Evolutionary conservation across 177 flowering plant species (phyloP).

Genomic region (Telopea speciosissima): DNA sequence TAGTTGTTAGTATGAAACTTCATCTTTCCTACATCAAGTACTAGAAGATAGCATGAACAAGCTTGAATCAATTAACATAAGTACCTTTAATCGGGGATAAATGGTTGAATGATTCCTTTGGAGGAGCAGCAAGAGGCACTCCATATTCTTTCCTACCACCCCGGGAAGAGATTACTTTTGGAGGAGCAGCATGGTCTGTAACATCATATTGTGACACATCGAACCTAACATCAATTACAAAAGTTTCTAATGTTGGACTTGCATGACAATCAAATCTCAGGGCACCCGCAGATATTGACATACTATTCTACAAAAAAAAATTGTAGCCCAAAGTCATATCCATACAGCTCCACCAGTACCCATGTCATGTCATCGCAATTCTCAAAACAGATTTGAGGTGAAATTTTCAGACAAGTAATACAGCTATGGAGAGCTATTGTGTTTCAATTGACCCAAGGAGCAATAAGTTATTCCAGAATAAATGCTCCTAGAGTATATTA

Average conservation of each 20-base stretch:
- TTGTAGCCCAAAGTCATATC: not conserved
- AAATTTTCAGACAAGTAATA: not conserved
- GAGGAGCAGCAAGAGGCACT: constrained; percentile 37
- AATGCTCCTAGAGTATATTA: not conserved
- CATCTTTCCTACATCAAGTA: not conserved
- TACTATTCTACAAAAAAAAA: not conserved
- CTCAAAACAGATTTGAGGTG: not conserved
- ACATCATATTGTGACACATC: constrained; percentile 11
- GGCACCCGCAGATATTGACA: not conserved
- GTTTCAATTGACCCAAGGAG: not conserved
- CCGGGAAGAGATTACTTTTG: constrained; percentile 30
- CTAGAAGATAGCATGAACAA: not conserved
- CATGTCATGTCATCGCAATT: not conserved
- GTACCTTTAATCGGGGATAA: constrained; percentile 29
- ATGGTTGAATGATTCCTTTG: constrained; percentile 14
- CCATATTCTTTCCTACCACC: constrained; percentile 15
- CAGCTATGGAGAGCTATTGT: not conserved
- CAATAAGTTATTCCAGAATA: not conserved
- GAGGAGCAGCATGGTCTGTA: constrained; percentile 28
- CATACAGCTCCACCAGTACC: not conserved
- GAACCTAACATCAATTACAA: constrained; percentile 8
- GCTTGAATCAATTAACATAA: not conserved
- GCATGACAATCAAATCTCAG: not conserved
- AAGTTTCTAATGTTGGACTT: constrained; percentile 3
- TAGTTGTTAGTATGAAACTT: not conserved